Percentiles rank a stretch among this genome's conserved stretches.
Conservation (phyloP, 257 asterid genomes). For the Nicotiana undulata region DNA sequence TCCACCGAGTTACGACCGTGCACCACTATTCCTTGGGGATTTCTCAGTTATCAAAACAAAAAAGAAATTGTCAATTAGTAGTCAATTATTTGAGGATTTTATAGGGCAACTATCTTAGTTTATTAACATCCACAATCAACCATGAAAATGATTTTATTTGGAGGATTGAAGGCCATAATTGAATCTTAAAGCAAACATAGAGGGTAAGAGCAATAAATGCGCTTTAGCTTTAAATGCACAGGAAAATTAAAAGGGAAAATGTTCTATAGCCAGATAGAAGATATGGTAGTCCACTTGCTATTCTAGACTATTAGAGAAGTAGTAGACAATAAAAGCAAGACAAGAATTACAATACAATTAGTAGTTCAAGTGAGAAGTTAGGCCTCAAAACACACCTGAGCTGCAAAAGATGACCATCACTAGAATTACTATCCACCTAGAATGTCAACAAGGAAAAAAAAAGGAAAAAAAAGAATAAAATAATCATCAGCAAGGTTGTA, state of each 20-base stretch:
- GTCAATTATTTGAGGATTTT: background rate
- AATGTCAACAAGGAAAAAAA: background rate
- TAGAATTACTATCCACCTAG: constrained; percentile 69
- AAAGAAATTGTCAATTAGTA: background rate
- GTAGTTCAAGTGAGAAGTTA: background rate
- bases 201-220: background rate
- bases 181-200: background rate
- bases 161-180: too few relatives aligned
- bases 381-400: constrained; percentile 58
- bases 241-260: background rate
- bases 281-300: background rate
- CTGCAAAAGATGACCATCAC: constrained; percentile 85
- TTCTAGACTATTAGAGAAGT: background rate
- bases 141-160: background rate
- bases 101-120: background rate
- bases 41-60: background rate
- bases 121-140: background rate
- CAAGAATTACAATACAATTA: background rate
- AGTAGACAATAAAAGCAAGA: background rate
- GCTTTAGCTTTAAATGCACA: background rate
- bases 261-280: background rate
- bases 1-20: background rate
- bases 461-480: background rate
- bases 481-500: background rate
- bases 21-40: background rate